Percentiles rank a stretch among this genome's conserved stretches.
These are phyloP conservation scores for Zalaria obscura DNA, from an alignment of 2,329 filamentous ascomycete genomes.

Conservation along the genomic window DNA sequence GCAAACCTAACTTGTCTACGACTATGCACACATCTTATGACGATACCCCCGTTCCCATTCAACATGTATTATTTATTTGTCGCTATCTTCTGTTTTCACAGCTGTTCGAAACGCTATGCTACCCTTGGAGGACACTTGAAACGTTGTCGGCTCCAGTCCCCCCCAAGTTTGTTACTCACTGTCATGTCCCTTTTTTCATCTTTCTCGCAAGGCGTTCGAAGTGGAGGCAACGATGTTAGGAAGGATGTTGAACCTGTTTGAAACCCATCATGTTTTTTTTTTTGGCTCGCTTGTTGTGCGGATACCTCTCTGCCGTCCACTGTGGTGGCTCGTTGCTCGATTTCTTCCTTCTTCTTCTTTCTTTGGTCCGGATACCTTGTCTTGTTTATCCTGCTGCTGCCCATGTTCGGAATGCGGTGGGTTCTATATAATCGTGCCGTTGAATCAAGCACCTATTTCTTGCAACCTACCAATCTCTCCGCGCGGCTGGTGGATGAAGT, in stretches of 20 bases:
- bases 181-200: too few relatives aligned
- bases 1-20: neutral
- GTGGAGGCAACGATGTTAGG: too few relatives aligned
- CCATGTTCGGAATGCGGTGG: too few relatives aligned
- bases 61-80: conserved; percentile 4
- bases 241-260: too few relatives aligned
- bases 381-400: neutral
- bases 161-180: neutral
- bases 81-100: conserved; percentile 1
- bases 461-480: too few relatives aligned
- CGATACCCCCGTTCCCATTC: conserved; percentile 7
- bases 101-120: too few relatives aligned
- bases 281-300: neutral
- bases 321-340: neutral
- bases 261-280: neutral
- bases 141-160: neutral
- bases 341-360: neutral
- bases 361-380: conserved; percentile 1
- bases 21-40: neutral
- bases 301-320: conserved; percentile 2
- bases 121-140: too few relatives aligned
- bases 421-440: too few relatives aligned
- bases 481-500: too few relatives aligned
- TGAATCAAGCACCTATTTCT: too few relatives aligned
- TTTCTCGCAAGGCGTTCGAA: too few relatives aligned